Evolutionary conservation across 495 filamentous ascomycete genomes (phyloP).

Genomic region (Aspergillus sclerotioniger): DNA sequence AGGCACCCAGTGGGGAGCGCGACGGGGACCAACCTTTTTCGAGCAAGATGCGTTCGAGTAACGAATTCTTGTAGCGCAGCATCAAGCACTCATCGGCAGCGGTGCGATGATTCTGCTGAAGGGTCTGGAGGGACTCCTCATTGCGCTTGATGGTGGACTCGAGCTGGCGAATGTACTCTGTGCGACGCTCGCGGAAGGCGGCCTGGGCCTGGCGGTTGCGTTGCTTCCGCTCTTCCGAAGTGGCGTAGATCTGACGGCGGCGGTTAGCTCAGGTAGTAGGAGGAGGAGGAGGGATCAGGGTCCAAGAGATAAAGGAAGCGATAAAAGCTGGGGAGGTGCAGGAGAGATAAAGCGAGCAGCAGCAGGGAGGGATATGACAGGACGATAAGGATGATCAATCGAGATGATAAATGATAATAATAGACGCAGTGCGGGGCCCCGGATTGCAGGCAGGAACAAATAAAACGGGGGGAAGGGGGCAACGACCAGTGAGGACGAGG

Average conservation of each 20-base stretch:
- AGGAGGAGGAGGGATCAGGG: constrained; percentile 7
- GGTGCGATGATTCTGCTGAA: constrained; percentile 90
- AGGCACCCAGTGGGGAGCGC: not conserved
- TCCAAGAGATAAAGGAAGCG: not conserved
- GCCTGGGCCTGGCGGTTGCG: constrained; percentile 96
- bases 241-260: constrained; percentile 80
- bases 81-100: constrained; percentile 97
- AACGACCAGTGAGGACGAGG: no score
- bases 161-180: constrained; percentile 98
- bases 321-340: constrained; percentile 21
- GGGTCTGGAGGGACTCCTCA: constrained; percentile 84
- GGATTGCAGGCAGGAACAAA: constrained; percentile 10
- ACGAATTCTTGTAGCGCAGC: constrained; percentile 97
- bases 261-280: constrained; percentile 18
- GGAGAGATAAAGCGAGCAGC: constrained; percentile 24
- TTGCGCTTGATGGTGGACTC: constrained; percentile 97
- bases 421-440: constrained; percentile 27
- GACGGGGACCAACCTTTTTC: constrained; percentile 73
- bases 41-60: constrained; percentile 89
- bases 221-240: constrained; percentile 97
- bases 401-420: constrained; percentile 24
- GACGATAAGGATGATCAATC: constrained; percentile 21
- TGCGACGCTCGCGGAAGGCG: constrained; percentile 92
- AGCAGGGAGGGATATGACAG: constrained; percentile 12
- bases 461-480: not conserved